Percentiles rank a stretch among this genome's conserved stretches.
These are phyloP conservation scores for Pythium folliculosum DNA, from an alignment of 352 stramenopile genomes.

Conservation along the genomic window DNA sequence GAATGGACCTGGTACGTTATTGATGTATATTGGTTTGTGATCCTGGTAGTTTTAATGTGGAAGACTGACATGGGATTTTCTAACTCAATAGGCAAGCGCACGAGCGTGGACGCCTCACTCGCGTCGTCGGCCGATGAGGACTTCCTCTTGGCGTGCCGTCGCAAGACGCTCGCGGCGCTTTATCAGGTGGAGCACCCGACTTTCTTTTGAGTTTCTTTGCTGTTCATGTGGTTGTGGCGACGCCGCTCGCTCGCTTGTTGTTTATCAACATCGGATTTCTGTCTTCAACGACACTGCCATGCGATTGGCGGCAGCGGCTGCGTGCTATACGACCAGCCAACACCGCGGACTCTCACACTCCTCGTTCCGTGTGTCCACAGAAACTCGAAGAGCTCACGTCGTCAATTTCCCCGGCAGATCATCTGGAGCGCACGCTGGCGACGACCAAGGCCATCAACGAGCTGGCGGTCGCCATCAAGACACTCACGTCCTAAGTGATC, in stretches of 20 bases:
- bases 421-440: conserved; percentile 57
- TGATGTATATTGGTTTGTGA: no score
- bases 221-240: not conserved
- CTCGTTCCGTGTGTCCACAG: no score
- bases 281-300: conserved; percentile 15
- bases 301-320: conserved; percentile 9
- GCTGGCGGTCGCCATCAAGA: conserved; percentile 58
- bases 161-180: conserved; percentile 58
- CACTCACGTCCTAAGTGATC: conserved; percentile 28
- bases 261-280: conserved; percentile 22
- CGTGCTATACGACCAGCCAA: not conserved
- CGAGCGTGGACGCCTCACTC: conserved; percentile 36
- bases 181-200: conserved; percentile 71
- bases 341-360: no score
- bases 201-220: conserved; percentile 16
- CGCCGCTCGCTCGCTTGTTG: conserved; percentile 11
- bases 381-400: conserved; percentile 73
- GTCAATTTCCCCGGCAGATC: conserved; percentile 54
- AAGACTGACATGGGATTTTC: no score
- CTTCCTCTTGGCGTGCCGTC: conserved; percentile 43
- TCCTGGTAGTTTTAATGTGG: no score
- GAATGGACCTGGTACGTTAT: conserved; percentile 33
- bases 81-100: conserved; percentile 45
- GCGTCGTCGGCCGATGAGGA: conserved; percentile 38
- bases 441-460: conserved; percentile 68